A percentile compares a stretch with the other conserved stretches of the same genome.
Conservation (phyloP, 106 monocot genomes). For the Dendrobium catenatum region DNA sequence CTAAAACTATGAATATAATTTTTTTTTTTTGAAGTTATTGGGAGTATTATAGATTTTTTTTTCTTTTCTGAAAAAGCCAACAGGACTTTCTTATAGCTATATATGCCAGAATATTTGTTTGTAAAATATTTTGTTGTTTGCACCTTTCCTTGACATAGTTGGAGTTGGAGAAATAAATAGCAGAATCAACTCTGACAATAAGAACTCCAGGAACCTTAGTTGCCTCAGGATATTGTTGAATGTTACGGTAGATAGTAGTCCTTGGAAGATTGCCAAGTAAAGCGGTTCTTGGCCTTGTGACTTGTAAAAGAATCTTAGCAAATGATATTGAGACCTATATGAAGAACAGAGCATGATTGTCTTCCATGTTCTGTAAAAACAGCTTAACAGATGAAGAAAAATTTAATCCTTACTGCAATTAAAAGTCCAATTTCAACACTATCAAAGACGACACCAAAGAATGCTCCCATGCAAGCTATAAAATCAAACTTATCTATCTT, state of each 20-base stretch:
- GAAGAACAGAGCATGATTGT: no score
- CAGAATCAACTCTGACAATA: constrained; percentile 45
- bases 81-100: no score
- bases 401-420: constrained; percentile 47
- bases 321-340: constrained; percentile 46
- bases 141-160: constrained; percentile 50
- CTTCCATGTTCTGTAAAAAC: not conserved
- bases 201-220: constrained; percentile 39
- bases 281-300: constrained; percentile 39
- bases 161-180: constrained; percentile 48
- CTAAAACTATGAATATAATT: no score
- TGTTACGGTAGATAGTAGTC: constrained; percentile 33
- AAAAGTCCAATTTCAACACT: constrained; percentile 84
- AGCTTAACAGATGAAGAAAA: not conserved
- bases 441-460: constrained; percentile 74
- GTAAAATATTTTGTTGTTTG: no score
- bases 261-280: constrained; percentile 43
- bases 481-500: constrained; percentile 88
- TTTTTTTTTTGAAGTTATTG: no score
- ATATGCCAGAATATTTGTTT: no score
- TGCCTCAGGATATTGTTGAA: constrained; percentile 46
- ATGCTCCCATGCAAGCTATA: constrained; percentile 79
- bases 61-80: no score
- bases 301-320: constrained; percentile 47
- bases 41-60: no score